phyloP scores from a whole-genome alignment of 345 rosid species.

The Eucalyptus decipiens region DNA sequence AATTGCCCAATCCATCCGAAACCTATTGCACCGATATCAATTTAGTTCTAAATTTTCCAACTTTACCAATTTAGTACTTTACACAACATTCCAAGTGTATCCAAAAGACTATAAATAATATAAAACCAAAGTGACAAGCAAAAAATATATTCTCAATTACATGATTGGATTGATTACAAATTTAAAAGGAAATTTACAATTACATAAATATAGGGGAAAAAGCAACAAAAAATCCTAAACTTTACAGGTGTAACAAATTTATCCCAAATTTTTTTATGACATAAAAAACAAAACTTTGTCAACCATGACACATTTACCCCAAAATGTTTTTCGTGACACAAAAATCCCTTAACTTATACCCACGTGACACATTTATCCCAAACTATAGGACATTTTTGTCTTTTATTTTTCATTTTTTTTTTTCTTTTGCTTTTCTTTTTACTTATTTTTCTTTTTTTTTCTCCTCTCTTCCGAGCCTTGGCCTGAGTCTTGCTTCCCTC shows the following conservation, averaged over 20 bases:
- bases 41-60: not conserved
- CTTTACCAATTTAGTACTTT: not conserved
- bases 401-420: no score
- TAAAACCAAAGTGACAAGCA: not conserved
- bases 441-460: fast-evolving
- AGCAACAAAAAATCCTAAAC: no score
- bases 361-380: fast-evolving
- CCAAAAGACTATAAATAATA: not conserved
- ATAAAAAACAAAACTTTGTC: no score
- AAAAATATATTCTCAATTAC: not conserved
- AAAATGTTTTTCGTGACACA: no score
- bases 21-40: not conserved
- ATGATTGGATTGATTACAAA: not conserved
- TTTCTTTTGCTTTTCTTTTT: no score
- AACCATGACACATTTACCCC: fast-evolving
- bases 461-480: no score
- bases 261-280: no score
- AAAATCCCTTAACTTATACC: fast-evolving
- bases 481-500: no score
- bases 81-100: not conserved
- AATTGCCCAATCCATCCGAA: not conserved
- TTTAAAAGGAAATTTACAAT: not conserved
- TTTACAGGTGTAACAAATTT: no score
- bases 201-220: not conserved
- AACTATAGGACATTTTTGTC: fast-evolving